Percentiles rank a stretch among this genome's conserved stretches.
These are phyloP conservation scores for Blastocystis sp. DNA, from an alignment of 352 stramenopile species.

Conservation along the genomic window DNA sequence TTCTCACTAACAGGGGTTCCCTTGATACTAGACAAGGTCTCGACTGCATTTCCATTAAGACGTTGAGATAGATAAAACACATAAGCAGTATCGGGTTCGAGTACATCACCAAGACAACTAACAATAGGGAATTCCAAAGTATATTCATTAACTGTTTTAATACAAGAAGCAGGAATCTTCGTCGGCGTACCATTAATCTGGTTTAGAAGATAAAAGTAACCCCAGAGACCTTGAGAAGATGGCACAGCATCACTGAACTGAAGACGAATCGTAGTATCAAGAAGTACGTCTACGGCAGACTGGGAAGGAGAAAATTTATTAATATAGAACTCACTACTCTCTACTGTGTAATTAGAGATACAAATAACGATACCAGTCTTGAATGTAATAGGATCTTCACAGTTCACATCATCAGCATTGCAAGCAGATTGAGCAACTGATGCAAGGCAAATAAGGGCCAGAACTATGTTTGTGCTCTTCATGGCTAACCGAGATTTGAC, in stretches of 20 bases:
- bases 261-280: conserved; percentile 24
- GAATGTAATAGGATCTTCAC: conserved; percentile 62
- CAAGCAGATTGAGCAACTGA: conserved; percentile 5
- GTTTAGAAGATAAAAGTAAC: conserved; percentile 50
- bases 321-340: conserved; percentile 1
- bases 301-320: neutral
- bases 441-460: conserved; percentile 20
- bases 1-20: neutral
- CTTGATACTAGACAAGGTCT: conserved; percentile 37
- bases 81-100: conserved; percentile 42
- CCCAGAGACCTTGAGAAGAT: neutral
- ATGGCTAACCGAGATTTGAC: neutral
- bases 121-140: conserved; percentile 47
- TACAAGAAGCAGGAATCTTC: conserved; percentile 17
- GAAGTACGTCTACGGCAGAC: neutral
- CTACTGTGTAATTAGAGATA: neutral
- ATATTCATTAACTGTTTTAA: neutral
- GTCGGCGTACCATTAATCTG: neutral
- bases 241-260: conserved; percentile 28
- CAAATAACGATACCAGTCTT: neutral
- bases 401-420: conserved; percentile 36
- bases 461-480: neutral
- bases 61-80: conserved; percentile 52
- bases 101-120: conserved; percentile 35
- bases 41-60: neutral